Conservation (phyloP, 768 basidiomycete species). For the Calvatia gigantea region DNA sequence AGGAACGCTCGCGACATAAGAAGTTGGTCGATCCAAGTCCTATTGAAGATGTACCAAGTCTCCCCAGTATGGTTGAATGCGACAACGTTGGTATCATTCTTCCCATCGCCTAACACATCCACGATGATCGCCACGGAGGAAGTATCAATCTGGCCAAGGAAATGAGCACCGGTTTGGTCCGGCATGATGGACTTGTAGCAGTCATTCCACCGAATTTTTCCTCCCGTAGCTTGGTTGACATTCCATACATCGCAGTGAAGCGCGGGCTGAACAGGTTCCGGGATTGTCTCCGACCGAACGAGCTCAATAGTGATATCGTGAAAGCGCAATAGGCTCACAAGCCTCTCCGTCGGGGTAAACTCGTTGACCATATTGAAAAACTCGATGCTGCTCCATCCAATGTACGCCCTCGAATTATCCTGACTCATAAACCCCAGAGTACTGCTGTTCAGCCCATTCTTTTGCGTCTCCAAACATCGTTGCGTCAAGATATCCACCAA, state of each 20-base stretch:
- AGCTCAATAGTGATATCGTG: slow-evolving; percentile 7
- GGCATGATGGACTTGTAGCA: slow-evolving; percentile 8
- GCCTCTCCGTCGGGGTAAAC: neutral
- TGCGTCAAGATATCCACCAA: neutral
- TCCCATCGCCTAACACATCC: slow-evolving; percentile 18
- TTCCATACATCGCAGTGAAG: slow-evolving; percentile 8
- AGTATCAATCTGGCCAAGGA: slow-evolving; percentile 16
- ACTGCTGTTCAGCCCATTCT: slow-evolving; percentile 10
- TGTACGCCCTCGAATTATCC: neutral
- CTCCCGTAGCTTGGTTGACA: slow-evolving; percentile 16
- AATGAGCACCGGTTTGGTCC: slow-evolving; percentile 7
- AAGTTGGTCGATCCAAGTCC: slow-evolving; percentile 12
- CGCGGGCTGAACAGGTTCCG: slow-evolving; percentile 10
- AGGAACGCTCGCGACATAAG: slow-evolving; percentile 17
- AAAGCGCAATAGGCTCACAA: slow-evolving; percentile 4
- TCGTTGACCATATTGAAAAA: slow-evolving; percentile 1
- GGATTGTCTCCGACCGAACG: slow-evolving; percentile 15
- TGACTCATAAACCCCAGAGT: slow-evolving; percentile 11
- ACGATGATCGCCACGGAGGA: slow-evolving; percentile 15
- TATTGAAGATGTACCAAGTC: slow-evolving; percentile 14
- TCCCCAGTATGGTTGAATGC: slow-evolving; percentile 15
- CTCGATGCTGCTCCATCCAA: slow-evolving; percentile 12
- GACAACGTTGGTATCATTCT: slow-evolving; percentile 6
- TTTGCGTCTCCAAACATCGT: slow-evolving; percentile 9
- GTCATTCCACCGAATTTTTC: slow-evolving; percentile 10